Evolutionary conservation across 345 rosid species (phyloP).

Genomic region (Populus euphratica): DNA sequence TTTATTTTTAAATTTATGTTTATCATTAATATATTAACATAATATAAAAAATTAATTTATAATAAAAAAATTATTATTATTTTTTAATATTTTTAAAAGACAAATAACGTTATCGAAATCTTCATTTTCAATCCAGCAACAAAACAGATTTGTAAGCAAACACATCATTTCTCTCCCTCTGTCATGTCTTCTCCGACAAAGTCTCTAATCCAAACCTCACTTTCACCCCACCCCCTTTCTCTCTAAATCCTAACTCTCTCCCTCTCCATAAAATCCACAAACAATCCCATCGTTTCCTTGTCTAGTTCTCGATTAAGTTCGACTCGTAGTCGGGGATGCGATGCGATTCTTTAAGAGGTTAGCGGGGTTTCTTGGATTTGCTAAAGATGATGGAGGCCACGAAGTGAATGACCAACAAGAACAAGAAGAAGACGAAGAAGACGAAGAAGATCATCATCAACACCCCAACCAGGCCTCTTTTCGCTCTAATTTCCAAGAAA

Average conservation of each 20-base stretch:
- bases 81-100: too few species aligned
- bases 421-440: constrained; percentile 25
- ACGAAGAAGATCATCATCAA: constrained; percentile 3
- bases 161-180: background rate
- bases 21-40: too few species aligned
- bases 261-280: background rate
- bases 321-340: constrained; percentile 9
- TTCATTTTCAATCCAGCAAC: background rate
- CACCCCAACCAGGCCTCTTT: constrained; percentile 9
- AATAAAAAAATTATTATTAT: too few species aligned
- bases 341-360: constrained; percentile 84
- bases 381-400: constrained; percentile 50
- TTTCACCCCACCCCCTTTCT: background rate
- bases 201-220: background rate
- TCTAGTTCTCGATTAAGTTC: background rate
- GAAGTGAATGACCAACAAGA: constrained; percentile 46
- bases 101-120: background rate
- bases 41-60: too few species aligned
- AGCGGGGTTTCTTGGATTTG: constrained; percentile 78
- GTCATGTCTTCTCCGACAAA: background rate
- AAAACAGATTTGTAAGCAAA: background rate
- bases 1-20: too few species aligned
- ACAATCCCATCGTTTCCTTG: background rate
- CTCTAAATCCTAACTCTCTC: background rate
- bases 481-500: constrained; percentile 46